A percentile compares a stretch with the other conserved stretches of the same genome.
These are phyloP conservation scores for Ceratocystis alfenasii DNA, from an alignment of 2,329 filamentous ascomycete genomes.

Conservation along the genomic window DNA sequence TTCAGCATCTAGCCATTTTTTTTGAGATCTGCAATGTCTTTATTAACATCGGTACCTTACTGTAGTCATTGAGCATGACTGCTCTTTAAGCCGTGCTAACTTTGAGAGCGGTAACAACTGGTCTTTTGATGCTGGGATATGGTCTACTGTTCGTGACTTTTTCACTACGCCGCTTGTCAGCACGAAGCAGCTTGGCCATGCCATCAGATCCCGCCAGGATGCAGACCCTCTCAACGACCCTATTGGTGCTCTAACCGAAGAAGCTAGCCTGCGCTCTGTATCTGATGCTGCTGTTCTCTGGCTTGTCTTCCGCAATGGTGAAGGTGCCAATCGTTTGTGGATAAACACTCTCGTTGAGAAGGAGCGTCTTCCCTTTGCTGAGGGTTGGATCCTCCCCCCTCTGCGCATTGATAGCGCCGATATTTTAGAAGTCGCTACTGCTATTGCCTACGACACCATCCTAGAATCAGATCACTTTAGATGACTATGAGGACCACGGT, in stretches of 20 bases:
- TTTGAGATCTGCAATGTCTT: not conserved
- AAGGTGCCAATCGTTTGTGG: constrained; percentile 24
- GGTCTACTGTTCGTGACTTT: constrained; percentile 24
- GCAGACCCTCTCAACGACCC: constrained; percentile 26
- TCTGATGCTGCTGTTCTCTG: constrained; percentile 25
- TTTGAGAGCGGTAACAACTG: constrained; percentile 28
- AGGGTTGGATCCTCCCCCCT: constrained; percentile 17
- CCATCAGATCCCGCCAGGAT: constrained; percentile 26
- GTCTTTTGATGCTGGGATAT: constrained; percentile 27
- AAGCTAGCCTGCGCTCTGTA: constrained; percentile 22
- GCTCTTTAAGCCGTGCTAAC: constrained; percentile 28
- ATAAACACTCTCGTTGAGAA: constrained; percentile 23
- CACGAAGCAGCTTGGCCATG: constrained; percentile 27
- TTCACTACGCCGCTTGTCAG: constrained; percentile 26
- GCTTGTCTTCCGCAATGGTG: constrained; percentile 24
- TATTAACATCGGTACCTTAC: not conserved
- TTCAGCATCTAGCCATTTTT: not conserved
- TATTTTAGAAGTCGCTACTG: constrained; percentile 3
- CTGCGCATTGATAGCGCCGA: not conserved
- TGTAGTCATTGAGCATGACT: constrained; percentile 31
- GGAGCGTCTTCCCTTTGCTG: constrained; percentile 20
- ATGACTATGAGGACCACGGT: too few relatives aligned
- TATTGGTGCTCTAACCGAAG: constrained; percentile 23
- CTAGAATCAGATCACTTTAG: not conserved
- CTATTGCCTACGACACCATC: constrained; percentile 11